phyloP scores from a whole-genome alignment of 75 land plant genomes.

The Isoetes taiwanensis region DNA sequence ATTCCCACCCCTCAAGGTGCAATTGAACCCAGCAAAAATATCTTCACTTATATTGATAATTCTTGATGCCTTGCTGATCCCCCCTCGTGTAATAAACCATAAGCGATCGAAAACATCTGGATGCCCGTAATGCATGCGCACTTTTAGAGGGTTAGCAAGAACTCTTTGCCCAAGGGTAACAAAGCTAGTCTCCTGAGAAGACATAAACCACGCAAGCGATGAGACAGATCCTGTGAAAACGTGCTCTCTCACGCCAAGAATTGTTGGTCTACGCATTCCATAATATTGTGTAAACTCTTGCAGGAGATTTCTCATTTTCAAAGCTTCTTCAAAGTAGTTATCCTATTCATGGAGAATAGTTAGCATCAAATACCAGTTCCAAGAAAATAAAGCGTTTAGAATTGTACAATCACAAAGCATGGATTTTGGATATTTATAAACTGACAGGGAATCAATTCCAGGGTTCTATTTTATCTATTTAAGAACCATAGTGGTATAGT shows the following conservation, averaged over 20 bases:
- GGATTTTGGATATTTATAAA: no score
- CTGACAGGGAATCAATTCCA: no score
- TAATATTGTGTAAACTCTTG: constrained; percentile 54
- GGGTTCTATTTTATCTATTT: no score
- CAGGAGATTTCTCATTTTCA: constrained; percentile 81
- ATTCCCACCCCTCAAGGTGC: constrained; percentile 80
- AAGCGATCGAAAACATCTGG: constrained; percentile 93
- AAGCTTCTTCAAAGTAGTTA: constrained; percentile 90
- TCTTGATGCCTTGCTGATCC: constrained; percentile 83
- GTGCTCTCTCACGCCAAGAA: constrained; percentile 86
- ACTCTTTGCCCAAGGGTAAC: constrained; percentile 95
- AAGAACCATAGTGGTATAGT: no score
- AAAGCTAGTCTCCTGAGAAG: constrained; percentile 90
- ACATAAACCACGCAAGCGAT: constrained; percentile 97
- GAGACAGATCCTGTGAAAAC: constrained; percentile 93
- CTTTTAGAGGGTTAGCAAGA: constrained; percentile 74
- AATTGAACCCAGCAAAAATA: constrained; percentile 88
- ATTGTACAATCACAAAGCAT: no score
- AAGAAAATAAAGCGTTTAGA: no score
- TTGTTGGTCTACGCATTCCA: constrained; percentile 75
- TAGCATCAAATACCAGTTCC: no score
- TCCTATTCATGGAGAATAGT: constrained; percentile 30
- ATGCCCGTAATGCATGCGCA: constrained; percentile 98
- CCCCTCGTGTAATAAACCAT: constrained; percentile 79
- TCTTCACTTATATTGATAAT: constrained; percentile 95